Evolutionary conservation across 352 stramenopile genomes (phyloP), one percentile per base, ranked within the genome.

Genomic region (Halophytophthora polymorphica): DNA sequence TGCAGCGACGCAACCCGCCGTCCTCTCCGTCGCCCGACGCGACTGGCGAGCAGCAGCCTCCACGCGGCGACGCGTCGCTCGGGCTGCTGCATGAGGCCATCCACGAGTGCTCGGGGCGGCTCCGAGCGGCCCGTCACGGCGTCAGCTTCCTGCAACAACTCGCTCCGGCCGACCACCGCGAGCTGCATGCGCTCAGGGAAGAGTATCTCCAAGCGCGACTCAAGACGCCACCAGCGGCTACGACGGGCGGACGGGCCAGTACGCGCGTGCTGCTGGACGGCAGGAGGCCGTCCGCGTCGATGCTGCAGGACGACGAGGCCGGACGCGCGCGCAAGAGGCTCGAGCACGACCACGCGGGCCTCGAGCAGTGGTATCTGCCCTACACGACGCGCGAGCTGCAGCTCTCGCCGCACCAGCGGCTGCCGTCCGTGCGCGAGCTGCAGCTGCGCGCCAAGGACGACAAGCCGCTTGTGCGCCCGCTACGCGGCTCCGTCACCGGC

Each of bases 371-470:
- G 47, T 89, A 91, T 39, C 45, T 91, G 38, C 71, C 77, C 8
- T 91, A 91, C 61, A 91, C 80, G 39, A 84, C 75, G 2, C 70
- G 80, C 19, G 56, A 67, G 19, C 58, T 66, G 19, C 73, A 89
- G 37, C 63, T 34, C 1, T 80, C 71, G 0, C 66, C 72, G 0
- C 66, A 82, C 37, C 68, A 66, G 5, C 61, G 54, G 15, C 56
- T 88, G 3, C 69, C 73, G 3, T 85, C 75, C 14, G 43, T 88
- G 19, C 40, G 50, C 5, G 69, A 83, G 39, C 77, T 84, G 41
- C 71, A 66, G 41, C 46, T 52, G 28, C 71, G 64, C 42, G 41
- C 56, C 15, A 58, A 66, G n/a, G 66, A 83, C 7, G 73, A 88
- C 12, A 74, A 82, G 18, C 45, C 70, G 14, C 58, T 61, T 1